Percentiles rank a stretch among this genome's conserved stretches.
Conservation (phyloP, 139 green algal genomes). For the Chlorella sp. region DNA sequence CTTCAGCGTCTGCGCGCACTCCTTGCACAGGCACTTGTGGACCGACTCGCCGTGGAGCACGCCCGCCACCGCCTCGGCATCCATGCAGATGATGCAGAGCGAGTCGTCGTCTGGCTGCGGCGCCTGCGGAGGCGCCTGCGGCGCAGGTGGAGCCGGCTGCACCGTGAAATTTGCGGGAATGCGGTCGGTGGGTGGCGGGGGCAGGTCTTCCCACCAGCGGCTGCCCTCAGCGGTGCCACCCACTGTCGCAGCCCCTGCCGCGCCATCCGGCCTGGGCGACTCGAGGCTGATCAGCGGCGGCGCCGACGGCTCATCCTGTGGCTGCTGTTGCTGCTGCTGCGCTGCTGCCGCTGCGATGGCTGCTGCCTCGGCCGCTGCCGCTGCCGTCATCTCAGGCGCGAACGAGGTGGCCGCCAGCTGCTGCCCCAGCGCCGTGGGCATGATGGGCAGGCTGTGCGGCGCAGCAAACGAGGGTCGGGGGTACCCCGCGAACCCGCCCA, state of each 20-base stretch:
- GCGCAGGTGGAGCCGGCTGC: not conserved
- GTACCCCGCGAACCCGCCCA: not conserved
- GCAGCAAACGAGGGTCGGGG: not conserved
- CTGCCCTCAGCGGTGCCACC: not conserved
- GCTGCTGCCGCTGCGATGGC: not conserved
- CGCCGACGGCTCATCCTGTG: too few relatives aligned
- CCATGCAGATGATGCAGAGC: conserved; percentile 34
- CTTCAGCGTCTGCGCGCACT: conserved; percentile 26
- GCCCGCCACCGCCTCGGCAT: conserved; percentile 22
- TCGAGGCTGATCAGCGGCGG: too few relatives aligned
- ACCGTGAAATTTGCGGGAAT: too few relatives aligned
- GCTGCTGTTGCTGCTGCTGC: not conserved
- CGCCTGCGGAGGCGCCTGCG: not conserved
- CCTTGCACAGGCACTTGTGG: conserved; percentile 32
- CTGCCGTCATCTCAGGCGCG: not conserved
- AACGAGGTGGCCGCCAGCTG: not conserved
- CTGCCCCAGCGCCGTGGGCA: conserved; percentile 6
- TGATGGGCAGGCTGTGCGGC: not conserved
- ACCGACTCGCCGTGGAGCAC: conserved; percentile 38
- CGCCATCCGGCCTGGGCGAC: too few relatives aligned
- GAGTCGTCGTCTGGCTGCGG: not conserved
- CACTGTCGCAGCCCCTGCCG: too few relatives aligned
- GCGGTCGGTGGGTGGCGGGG: too few relatives aligned
- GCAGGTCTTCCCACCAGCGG: not conserved
- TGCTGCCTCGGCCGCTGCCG: not conserved